Conservation (phyloP, 441 rosid species). For the Omphalea diandra region DNA sequence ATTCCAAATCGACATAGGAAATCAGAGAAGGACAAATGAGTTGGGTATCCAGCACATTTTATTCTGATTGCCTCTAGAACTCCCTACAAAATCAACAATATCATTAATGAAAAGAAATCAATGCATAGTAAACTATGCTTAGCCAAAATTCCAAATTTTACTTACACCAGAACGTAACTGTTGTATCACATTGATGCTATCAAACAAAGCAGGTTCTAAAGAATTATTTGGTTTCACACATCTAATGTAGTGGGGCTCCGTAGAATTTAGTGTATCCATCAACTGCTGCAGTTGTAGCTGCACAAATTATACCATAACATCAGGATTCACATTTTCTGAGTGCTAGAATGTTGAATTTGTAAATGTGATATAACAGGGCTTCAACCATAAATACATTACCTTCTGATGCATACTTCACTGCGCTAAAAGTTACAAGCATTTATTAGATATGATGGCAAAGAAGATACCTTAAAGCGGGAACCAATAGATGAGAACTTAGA, state of each 20-base stretch:
- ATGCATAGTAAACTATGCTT: conserved; percentile 16
- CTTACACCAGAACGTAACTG: conserved; percentile 95
- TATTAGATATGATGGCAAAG: conserved; percentile 13
- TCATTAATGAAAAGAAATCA: conserved; percentile 20
- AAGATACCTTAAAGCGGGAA: conserved; percentile 77
- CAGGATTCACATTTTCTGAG: conserved; percentile 21
- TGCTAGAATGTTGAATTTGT: conserved; percentile 1
- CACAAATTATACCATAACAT: conserved; percentile 40
- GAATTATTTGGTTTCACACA: conserved; percentile 91
- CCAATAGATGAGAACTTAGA: conserved; percentile 91
- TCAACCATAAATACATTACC: not conserved
- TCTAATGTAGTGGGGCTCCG: conserved; percentile 92
- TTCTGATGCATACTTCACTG: conserved; percentile 1
- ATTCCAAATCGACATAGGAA: conserved; percentile 61
- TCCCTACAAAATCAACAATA: conserved; percentile 55
- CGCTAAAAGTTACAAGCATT: conserved; percentile 15
- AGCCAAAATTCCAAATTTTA: conserved; percentile 24
- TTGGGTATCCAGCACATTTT: conserved; percentile 86
- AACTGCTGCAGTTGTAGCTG: conserved; percentile 87
- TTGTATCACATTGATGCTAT: conserved; percentile 68
- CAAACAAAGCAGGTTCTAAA: conserved; percentile 65
- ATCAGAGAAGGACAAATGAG: conserved; percentile 63
- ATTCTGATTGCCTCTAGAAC: conserved; percentile 93
- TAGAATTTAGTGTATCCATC: conserved; percentile 79
- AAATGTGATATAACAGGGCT: conserved; percentile 20